A percentile compares a stretch with the other conserved stretches of the same genome.
phyloP scores from a whole-genome alignment of 225 moss, liverwort and hornwort genomes.

The Thuidium tamariscinum region DNA sequence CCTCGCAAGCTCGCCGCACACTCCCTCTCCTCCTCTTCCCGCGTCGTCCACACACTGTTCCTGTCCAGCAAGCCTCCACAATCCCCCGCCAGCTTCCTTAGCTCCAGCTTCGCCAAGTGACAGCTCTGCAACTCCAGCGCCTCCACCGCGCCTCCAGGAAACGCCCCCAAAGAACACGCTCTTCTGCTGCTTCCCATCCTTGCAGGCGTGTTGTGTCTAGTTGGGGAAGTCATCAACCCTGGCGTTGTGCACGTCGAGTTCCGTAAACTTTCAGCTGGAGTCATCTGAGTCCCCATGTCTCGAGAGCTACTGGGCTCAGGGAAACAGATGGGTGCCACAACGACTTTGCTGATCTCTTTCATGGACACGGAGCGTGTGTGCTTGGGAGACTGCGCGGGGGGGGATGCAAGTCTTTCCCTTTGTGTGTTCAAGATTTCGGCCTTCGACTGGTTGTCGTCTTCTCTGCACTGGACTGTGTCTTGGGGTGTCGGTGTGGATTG shows the following conservation, averaged over 20 bases:
- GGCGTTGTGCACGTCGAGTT: constrained; percentile 48
- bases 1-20: constrained; percentile 21
- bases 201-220: constrained; percentile 34
- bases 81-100: constrained; percentile 30
- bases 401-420: background rate
- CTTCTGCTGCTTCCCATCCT: constrained; percentile 10
- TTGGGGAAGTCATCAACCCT: constrained; percentile 28
- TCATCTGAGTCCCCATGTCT: constrained; percentile 56
- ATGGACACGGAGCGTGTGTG: constrained; percentile 24
- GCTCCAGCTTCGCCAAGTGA: constrained; percentile 42
- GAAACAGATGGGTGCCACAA: background rate
- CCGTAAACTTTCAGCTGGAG: constrained; percentile 19
- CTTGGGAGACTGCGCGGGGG: background rate
- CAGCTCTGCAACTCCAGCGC: constrained; percentile 39
- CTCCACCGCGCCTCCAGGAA: constrained; percentile 8
- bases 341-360: constrained; percentile 13
- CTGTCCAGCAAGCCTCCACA: constrained; percentile 15
- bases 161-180: constrained; percentile 24
- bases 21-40: constrained; percentile 31
- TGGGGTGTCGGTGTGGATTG: background rate
- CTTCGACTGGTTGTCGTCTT: background rate
- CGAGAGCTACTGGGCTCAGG: constrained; percentile 6
- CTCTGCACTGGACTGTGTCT: background rate
- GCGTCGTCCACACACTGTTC: constrained; percentile 26
- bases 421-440: background rate